Evolutionary conservation across 495 filamentous ascomycete genomes (phyloP).

Genomic region (Penicillium desertorum): DNA sequence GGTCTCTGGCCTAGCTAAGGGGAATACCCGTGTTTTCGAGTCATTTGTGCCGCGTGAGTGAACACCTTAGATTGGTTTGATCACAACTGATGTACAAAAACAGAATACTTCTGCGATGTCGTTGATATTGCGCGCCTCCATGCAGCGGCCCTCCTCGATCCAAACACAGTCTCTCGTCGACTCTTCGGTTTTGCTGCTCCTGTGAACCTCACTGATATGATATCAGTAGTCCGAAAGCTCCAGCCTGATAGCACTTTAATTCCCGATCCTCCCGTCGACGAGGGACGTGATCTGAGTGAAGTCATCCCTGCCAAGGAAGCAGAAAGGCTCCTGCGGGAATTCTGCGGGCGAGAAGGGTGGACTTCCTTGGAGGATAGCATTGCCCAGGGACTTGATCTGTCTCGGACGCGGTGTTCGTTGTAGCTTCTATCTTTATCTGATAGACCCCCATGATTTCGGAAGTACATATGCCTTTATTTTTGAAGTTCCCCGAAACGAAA

Average conservation of each 20-base stretch:
- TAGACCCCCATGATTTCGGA: neutral
- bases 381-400: neutral
- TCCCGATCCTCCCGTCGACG: slow-evolving; percentile 14
- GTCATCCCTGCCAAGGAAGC: slow-evolving; percentile 13
- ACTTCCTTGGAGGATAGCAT: slow-evolving; percentile 2
- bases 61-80: neutral
- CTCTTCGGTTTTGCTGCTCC: slow-evolving; percentile 38
- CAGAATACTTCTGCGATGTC: slow-evolving; percentile 49
- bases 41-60: slow-evolving; percentile 7
- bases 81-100: neutral
- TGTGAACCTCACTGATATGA: slow-evolving; percentile 20
- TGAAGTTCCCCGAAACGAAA: neutral
- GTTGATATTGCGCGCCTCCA: slow-evolving; percentile 50
- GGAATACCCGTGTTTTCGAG: slow-evolving; percentile 15
- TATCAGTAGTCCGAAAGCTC: slow-evolving; percentile 20
- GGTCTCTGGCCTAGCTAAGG: slow-evolving; percentile 24
- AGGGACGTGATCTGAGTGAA: slow-evolving; percentile 14
- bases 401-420: neutral
- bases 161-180: slow-evolving; percentile 40
- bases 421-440: neutral
- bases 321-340: slow-evolving; percentile 14
- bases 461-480: neutral
- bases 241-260: slow-evolving; percentile 24
- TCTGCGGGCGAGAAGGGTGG: slow-evolving; percentile 14
- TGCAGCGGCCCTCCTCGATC: slow-evolving; percentile 47